A percentile compares a stretch with the other conserved stretches of the same genome.
Evolutionary conservation across 2,329 filamentous ascomycete species (phyloP).

Genomic region (Botrytis fragariae): DNA sequence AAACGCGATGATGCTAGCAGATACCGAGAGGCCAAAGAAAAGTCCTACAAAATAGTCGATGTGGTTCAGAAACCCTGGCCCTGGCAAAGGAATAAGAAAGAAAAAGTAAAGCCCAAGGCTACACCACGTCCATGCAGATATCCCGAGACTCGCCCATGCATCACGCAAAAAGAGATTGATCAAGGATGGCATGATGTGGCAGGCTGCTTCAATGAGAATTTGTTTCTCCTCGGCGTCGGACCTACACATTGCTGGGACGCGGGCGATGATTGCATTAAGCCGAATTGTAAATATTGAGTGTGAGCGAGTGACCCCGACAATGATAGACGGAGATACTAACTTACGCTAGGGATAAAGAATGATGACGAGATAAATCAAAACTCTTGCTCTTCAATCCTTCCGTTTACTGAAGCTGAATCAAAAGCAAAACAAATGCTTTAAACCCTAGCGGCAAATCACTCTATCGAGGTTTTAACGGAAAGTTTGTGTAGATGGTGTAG

Average conservation of each 20-base stretch:
- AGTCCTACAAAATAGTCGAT: too few species aligned
- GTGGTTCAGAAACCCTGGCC: too few species aligned
- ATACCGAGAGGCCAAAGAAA: neutral
- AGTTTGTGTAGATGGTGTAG: too few species aligned
- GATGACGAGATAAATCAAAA: too few species aligned
- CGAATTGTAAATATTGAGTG: neutral
- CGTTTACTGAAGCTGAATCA: too few species aligned
- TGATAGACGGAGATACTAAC: neutral
- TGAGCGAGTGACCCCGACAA: neutral
- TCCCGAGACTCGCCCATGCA: neutral
- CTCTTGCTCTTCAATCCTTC: too few species aligned
- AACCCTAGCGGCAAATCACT: too few species aligned
- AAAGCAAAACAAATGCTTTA: too few species aligned
- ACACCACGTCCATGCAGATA: neutral
- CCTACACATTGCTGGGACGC: neutral
- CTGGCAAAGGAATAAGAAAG: neutral
- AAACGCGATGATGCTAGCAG: too few species aligned
- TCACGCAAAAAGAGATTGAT: constrained; percentile 9
- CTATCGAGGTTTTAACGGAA: too few species aligned
- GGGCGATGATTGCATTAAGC: neutral
- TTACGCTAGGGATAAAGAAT: too few species aligned
- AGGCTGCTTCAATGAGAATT: neutral
- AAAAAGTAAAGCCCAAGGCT: neutral
- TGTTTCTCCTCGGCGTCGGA: neutral
- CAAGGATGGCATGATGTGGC: neutral